phyloP scores from a whole-genome alignment of 345 rosid genomes.

The Camelina neglecta region DNA sequence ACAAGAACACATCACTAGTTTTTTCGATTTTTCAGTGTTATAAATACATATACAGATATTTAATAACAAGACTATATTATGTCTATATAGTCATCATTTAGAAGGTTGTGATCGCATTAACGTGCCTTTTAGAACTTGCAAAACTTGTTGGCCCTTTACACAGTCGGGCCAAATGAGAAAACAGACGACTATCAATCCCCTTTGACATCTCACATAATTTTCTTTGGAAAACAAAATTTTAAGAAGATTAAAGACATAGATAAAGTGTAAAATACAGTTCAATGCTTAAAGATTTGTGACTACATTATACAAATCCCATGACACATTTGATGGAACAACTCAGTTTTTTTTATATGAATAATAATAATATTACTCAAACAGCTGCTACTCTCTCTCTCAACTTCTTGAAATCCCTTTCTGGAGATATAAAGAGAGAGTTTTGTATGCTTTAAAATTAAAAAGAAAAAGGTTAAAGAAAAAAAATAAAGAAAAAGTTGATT shows the following conservation, averaged over 20 bases:
- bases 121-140: not conserved
- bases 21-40: no score
- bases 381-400: slow-evolving; percentile 41
- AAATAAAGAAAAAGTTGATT: slow-evolving; percentile 5
- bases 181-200: not conserved
- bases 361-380: slow-evolving; percentile 34
- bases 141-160: not conserved
- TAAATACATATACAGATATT: not conserved
- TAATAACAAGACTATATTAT: not conserved
- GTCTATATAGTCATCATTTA: not conserved
- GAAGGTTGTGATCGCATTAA: not conserved
- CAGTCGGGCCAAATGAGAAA: not conserved
- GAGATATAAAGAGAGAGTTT: slow-evolving; percentile 41
- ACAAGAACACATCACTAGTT: not conserved
- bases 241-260: not conserved
- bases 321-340: slow-evolving; percentile 30
- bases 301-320: slow-evolving; percentile 33
- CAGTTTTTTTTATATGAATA: slow-evolving; percentile 32
- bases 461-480: slow-evolving; percentile 29
- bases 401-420: slow-evolving; percentile 39
- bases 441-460: slow-evolving; percentile 41
- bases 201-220: not conserved
- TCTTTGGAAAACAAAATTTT: not conserved
- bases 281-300: slow-evolving; percentile 35
- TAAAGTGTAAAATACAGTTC: slow-evolving; percentile 21